These are phyloP conservation scores for Pichia sp. DNA, from an alignment of 1,139 yeast genomes.

Conservation along the genomic window DNA sequence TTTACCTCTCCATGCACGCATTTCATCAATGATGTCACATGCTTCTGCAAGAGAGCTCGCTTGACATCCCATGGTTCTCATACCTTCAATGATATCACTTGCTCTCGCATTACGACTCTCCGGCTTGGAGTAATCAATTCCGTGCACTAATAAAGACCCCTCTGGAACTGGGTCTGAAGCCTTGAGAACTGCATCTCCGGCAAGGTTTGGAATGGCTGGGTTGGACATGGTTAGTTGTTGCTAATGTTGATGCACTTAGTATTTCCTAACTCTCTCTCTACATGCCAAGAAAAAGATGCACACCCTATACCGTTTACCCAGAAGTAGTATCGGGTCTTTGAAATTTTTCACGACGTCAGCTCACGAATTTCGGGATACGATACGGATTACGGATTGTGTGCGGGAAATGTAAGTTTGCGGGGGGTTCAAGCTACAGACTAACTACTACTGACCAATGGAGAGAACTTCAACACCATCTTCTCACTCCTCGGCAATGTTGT, in stretches of 20 bases:
- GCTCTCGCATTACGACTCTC: conserved; percentile 63
- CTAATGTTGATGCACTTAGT: too few relatives aligned
- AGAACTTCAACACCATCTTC: conserved; percentile 17
- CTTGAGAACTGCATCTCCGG: conserved; percentile 84
- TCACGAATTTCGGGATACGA: too few relatives aligned
- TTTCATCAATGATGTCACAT: conserved; percentile 82
- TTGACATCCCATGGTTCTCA: conserved; percentile 98
- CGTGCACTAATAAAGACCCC: conserved; percentile 67
- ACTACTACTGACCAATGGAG: not conserved
- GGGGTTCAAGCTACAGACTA: too few relatives aligned
- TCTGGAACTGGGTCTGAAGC: conserved; percentile 83
- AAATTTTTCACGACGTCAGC: too few relatives aligned
- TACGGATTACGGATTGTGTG: too few relatives aligned
- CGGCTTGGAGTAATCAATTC: conserved; percentile 80
- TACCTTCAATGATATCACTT: conserved; percentile 64
- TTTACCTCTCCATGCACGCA: conserved; percentile 90
- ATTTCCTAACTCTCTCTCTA: too few relatives aligned
- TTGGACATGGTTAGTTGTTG: too few relatives aligned
- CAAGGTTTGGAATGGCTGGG: conserved; percentile 52
- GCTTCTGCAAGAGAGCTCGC: conserved; percentile 82
- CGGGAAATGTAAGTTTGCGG: too few relatives aligned
- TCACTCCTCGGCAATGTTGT: conserved; percentile 31
- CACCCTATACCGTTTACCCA: too few relatives aligned
- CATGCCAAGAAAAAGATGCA: too few relatives aligned
- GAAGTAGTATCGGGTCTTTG: too few relatives aligned